Percentiles rank a stretch among this genome's conserved stretches.
These are phyloP conservation scores for Candida piceae DNA, from an alignment of 805 yeast species.

Conservation along the genomic window DNA sequence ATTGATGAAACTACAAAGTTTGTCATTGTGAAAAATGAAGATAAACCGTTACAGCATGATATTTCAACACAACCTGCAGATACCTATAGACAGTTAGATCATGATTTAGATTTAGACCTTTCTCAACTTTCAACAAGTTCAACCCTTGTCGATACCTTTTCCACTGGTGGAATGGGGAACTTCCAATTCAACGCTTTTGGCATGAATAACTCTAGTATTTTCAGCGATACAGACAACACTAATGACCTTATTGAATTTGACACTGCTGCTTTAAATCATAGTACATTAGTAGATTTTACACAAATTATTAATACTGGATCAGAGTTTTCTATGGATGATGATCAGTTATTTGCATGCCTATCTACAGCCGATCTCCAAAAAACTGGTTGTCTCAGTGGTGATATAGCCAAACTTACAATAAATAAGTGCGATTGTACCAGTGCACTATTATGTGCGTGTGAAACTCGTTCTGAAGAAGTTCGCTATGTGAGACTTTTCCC, in stretches of 20 bases:
- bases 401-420: slow-evolving; percentile 38
- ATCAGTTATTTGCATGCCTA: slow-evolving; percentile 40
- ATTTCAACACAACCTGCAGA: not conserved
- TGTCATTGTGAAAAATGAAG: slow-evolving; percentile 39
- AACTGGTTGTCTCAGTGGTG: slow-evolving; percentile 68
- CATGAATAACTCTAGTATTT: slow-evolving; percentile 10
- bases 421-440: slow-evolving; percentile 12
- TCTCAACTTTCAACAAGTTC: slow-evolving; percentile 7
- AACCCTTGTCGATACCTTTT: slow-evolving; percentile 6
- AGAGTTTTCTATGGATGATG: slow-evolving; percentile 36
- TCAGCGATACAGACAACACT: slow-evolving; percentile 1
- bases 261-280: slow-evolving; percentile 5
- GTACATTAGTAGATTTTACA: slow-evolving; percentile 16
- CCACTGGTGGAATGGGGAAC: slow-evolving; percentile 1
- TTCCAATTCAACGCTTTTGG: slow-evolving; percentile 14
- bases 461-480: slow-evolving; percentile 3
- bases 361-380: slow-evolving; percentile 46
- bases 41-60: not conserved
- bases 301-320: slow-evolving; percentile 9
- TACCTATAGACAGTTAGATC: slow-evolving; percentile 5
- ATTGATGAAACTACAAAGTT: slow-evolving; percentile 44
- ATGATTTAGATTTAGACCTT: slow-evolving; percentile 7
- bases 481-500: slow-evolving; percentile 45
- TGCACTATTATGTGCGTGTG: slow-evolving; percentile 17
- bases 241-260: slow-evolving; percentile 9